Evolutionary conservation across 805 yeast genomes (phyloP).

Genomic region (Candida jianshihensis): DNA sequence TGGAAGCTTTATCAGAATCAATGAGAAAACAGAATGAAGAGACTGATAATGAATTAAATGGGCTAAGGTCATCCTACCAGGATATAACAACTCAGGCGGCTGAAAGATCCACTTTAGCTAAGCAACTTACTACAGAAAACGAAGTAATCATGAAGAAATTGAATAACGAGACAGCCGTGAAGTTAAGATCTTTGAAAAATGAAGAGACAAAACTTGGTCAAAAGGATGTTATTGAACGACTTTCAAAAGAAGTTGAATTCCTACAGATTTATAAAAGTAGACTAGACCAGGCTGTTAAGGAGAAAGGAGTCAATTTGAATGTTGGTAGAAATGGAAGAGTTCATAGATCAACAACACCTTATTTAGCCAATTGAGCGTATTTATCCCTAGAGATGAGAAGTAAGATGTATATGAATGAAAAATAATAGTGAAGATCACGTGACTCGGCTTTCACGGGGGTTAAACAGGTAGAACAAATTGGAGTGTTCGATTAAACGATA

Average conservation of each 20-base stretch:
- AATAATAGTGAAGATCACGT: not conserved
- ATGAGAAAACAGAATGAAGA: constrained; percentile 22
- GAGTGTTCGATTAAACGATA: no score
- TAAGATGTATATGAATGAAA: no score
- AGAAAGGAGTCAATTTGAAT: constrained; percentile 13
- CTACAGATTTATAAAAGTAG: constrained; percentile 12
- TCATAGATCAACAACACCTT: constrained; percentile 23
- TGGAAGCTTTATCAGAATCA: constrained; percentile 42
- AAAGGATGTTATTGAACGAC: constrained; percentile 1
- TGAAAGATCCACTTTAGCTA: constrained; percentile 27
- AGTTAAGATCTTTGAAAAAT: constrained; percentile 17
- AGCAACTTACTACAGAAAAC: constrained; percentile 17
- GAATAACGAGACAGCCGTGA: constrained; percentile 27
- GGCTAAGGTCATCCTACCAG: constrained; percentile 37
- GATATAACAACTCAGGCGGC: constrained; percentile 40
- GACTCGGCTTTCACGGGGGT: not conserved
- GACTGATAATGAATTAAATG: not conserved
- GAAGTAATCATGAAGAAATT: constrained; percentile 24
- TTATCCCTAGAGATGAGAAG: no score
- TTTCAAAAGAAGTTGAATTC: constrained; percentile 12
- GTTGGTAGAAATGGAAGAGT: constrained; percentile 24
- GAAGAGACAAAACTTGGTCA: constrained; percentile 6
- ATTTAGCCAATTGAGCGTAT: no score
- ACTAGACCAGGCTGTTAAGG: constrained; percentile 15
- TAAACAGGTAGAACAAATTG: no score